These are phyloP conservation scores for Chimonanthus salicifolius DNA, from an alignment of 164 flowering plant genomes.

Conservation along the genomic window DNA sequence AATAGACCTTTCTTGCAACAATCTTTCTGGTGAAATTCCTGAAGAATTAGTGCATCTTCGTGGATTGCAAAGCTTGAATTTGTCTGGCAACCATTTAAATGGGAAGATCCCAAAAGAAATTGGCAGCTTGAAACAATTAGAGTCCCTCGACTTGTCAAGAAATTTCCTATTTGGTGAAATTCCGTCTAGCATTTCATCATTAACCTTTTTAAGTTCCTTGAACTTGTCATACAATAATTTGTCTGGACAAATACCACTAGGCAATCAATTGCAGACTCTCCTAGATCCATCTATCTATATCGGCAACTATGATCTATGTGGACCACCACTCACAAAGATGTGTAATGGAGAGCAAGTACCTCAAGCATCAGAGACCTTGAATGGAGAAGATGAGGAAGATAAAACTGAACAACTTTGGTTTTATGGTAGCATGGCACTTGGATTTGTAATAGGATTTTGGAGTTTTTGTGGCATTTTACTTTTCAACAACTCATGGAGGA, in stretches of 20 bases:
- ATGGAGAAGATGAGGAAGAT: background rate
- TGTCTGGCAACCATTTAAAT: background rate
- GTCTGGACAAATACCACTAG: background rate
- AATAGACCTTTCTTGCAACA: conserved; percentile 5
- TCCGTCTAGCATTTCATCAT: background rate
- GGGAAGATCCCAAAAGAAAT: background rate
- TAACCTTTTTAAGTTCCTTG: background rate
- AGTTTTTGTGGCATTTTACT: background rate
- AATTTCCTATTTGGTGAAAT: background rate
- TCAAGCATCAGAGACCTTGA: background rate
- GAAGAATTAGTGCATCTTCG: background rate
- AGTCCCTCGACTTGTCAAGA: conserved; percentile 4
- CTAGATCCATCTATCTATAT: background rate
- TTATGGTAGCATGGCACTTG: conserved; percentile 6
- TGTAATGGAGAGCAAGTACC: background rate
- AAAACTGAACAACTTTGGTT: background rate
- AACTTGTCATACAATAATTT: conserved; percentile 8
- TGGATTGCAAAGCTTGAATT: background rate
- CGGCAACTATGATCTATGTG: background rate
- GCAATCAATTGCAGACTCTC: background rate
- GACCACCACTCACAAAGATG: background rate
- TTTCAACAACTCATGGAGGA: conserved; percentile 11
- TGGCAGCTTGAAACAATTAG: background rate
- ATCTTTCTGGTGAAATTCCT: conserved; percentile 5
- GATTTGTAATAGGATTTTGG: conserved; percentile 9